Evolutionary conservation across 306 rosid genomes (phyloP).

Genomic region (Pterocarpus santalinus): DNA sequence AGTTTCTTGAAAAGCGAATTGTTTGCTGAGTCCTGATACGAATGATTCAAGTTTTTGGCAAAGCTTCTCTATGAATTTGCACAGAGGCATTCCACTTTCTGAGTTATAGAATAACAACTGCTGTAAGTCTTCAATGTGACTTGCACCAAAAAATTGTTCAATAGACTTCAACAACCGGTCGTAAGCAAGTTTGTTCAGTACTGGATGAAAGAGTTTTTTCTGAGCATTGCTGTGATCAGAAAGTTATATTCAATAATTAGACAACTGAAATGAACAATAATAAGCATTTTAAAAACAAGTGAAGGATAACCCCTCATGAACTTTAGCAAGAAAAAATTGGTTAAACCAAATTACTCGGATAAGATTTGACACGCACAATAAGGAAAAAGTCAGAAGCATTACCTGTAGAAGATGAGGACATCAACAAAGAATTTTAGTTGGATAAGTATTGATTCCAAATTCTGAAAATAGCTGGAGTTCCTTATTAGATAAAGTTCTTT

Average conservation of each 20-base stretch:
- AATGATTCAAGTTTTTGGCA: constrained; percentile 72
- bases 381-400: constrained; percentile 39
- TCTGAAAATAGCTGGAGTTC: constrained; percentile 52
- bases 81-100: constrained; percentile 57
- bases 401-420: constrained; percentile 80
- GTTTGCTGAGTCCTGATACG: constrained; percentile 63
- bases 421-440: constrained; percentile 79
- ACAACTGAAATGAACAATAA: constrained; percentile 20
- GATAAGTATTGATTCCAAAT: constrained; percentile 71
- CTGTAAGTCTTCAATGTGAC: constrained; percentile 73
- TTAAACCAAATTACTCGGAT: constrained; percentile 25
- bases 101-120: constrained; percentile 56
- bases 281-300: constrained; percentile 37
- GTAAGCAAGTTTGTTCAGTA: constrained; percentile 59
- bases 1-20: constrained; percentile 74
- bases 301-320: constrained; percentile 28
- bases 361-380: not conserved
- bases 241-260: constrained; percentile 45
- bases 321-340: constrained; percentile 19
- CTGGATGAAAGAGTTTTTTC: constrained; percentile 70
- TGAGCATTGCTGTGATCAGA: constrained; percentile 72
- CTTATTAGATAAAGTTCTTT: constrained; percentile 68
- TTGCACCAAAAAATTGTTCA: constrained; percentile 54
- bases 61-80: constrained; percentile 69
- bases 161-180: constrained; percentile 51